These are phyloP conservation scores for Brassica balearica DNA, from an alignment of 441 rosid species.

Conservation along the genomic window DNA sequence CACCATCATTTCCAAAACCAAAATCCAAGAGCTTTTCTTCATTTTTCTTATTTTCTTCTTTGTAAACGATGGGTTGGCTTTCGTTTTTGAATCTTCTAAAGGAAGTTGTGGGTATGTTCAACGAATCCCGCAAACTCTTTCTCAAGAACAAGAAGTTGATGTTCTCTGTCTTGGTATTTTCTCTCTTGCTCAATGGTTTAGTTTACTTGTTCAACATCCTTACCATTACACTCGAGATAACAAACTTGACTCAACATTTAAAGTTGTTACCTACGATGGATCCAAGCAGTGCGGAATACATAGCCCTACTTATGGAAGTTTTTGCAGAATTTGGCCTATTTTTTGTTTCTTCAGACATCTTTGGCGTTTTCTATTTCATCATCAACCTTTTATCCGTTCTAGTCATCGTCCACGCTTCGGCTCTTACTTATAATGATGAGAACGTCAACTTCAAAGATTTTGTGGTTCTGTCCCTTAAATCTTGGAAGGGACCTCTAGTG, in stretches of 20 bases:
- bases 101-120: no score
- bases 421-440: slow-evolving; percentile 31
- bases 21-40: no score
- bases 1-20: no score
- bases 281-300: slow-evolving; percentile 39
- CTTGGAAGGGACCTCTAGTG: slow-evolving; percentile 49
- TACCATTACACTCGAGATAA: slow-evolving; percentile 41
- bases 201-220: slow-evolving; percentile 31
- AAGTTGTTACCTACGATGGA: slow-evolving; percentile 20
- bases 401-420: slow-evolving; percentile 49
- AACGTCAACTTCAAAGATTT: slow-evolving; percentile 39
- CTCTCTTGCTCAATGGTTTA: slow-evolving; percentile 37
- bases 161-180: slow-evolving; percentile 43
- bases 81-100: no score
- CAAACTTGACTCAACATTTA: slow-evolving; percentile 27
- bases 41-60: no score
- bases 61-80: no score
- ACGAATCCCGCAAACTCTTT: slow-evolving; percentile 11
- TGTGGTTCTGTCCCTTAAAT: slow-evolving; percentile 31
- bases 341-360: slow-evolving; percentile 31
- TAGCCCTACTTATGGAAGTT: slow-evolving; percentile 28
- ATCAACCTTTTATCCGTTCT: slow-evolving; percentile 33
- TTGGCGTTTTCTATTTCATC: not conserved
- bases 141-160: slow-evolving; percentile 47
- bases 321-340: slow-evolving; percentile 34